Evolutionary conservation across 371 early-diverging fungal genomes (phyloP), one percentile per base, ranked within the genome.

Genomic region (Basidiobolus meristosporus): DNA sequence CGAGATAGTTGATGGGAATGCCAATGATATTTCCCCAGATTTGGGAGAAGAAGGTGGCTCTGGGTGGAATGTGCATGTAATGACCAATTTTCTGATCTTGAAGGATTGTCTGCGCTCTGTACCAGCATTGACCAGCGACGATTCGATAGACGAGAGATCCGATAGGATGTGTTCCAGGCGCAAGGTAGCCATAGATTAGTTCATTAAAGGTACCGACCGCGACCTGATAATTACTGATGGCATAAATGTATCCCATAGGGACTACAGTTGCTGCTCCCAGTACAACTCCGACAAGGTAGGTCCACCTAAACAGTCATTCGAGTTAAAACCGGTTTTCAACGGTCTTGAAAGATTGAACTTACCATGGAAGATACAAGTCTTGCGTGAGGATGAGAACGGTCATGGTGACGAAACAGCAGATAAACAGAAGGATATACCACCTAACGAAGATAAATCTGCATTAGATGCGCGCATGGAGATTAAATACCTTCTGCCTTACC

Each of bases 141-240:
- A 70, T 68, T 12, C 54, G 48, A n/a, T n/a, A n/a, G n/a, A n/a
- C n/a, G n/a, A n/a, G n/a, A n/a, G n/a, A n/a, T n/a, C n/a, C n/a
- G n/a, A n/a, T n/a, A n/a, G n/a, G n/a, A n/a, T n/a, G n/a, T n/a
- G n/a, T n/a, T 11, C 73, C 74, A 10, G 71, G 73, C 20, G 62
- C 49, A 11, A 73, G 54, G 12, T 59, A 54, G n/a, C 74, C 74
- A 2, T 57, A 59, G 10, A 74, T 42, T 28, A 71, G 59, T 53
- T 81, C 78, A 11, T 79, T 62, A 38, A 82, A 57, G 10, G 78
- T 67, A 45, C 76, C 78, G 10, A 71, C 46, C 10, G 60, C 68
- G 1, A 63, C 46, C 21, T 51, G 53, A 36, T 43, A 50, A 19
- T 55, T 55, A 9, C 51, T 52, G 18, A 57, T 49, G 7, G 61